A percentile compares a stretch with the other conserved stretches of the same genome.
phyloP scores from a whole-genome alignment of 176 grass and related monocot genomes.

The Carex kokanica region DNA sequence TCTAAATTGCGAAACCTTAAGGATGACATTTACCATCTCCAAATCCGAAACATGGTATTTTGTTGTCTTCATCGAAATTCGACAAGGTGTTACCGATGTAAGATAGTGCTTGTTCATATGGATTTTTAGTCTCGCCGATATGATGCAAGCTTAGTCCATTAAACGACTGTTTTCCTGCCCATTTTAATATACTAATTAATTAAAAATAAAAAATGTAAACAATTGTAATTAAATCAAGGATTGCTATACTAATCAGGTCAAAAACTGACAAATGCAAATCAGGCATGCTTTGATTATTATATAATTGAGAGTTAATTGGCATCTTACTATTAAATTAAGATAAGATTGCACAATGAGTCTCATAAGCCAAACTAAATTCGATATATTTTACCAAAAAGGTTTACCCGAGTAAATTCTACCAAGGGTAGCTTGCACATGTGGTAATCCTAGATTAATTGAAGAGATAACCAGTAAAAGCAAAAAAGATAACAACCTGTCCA shows the following conservation, averaged over 20 bases:
- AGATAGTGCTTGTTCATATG: slow-evolving; percentile 23
- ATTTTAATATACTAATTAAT: background rate
- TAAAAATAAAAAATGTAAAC: background rate
- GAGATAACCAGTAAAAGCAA: background rate
- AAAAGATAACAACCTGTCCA: slow-evolving; percentile 18
- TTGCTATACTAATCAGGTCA: background rate
- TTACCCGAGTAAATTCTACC: background rate
- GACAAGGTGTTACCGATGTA: slow-evolving; percentile 12
- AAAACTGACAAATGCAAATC: background rate
- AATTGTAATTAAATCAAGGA: background rate
- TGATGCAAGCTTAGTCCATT: no score
- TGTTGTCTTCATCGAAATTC: slow-evolving; percentile 12
- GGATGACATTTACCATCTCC: no score
- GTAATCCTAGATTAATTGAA: background rate
- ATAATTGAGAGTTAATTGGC: no score
- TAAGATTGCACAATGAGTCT: background rate
- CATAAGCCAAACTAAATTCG: background rate
- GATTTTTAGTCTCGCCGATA: slow-evolving; percentile 10
- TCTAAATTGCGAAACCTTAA: no score
- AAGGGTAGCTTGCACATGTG: background rate
- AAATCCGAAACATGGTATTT: background rate
- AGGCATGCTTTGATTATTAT: no score
- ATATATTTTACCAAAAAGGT: background rate
- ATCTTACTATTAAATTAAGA: no score
- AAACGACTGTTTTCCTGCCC: no score